Evolutionary conservation across 129 eudicot genomes (phyloP), one percentile per base, ranked within the genome.

Genomic region (Helianthus tuberosus): DNA sequence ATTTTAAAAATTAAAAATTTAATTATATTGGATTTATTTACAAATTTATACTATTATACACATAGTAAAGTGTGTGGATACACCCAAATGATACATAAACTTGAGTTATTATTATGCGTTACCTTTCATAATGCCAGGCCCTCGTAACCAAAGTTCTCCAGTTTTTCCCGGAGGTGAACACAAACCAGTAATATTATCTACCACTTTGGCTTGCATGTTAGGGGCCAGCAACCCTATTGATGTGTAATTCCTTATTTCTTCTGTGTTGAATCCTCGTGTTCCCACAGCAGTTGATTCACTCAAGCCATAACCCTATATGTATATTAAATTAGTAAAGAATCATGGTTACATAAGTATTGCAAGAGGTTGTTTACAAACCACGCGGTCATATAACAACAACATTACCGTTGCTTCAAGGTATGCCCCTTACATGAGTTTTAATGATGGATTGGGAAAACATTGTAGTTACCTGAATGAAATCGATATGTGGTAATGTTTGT

Each of bases 151-250:
- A 48, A 92, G 91, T 77, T 92, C 96, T 11, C 98, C 98, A 35
- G 52, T 67, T 17, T 52, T 35, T 23, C 87, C 89, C 0, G 91
- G 96, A 64, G 96, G 87, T 73, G 82, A 74, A 39, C 38, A 72
- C 63, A 72, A 71, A 25, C 96, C 91, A 32, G 84, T 83, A 57
- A 71, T 69, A 76, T 69, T 63, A 77, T 92, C 85, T 47, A 92
- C 94, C 62, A 92, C 89, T 83, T 84, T 87, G 50, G 98, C 98
- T 84, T 92, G 58, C 71, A 78, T 84, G 72, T 78, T 87, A 38
- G 98, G 96, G 69, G 98, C 88, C 68, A 92, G 13, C 49, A 89
- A 83, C 36, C 98, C 98, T 0, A 73, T 85, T 11, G 98, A 92
- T 54, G 81, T 58, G 80, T 85, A 85, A 17, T 84, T 80, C 10